Conservation (phyloP, 768 basidiomycete species). For the Psilocybe cubensis region DNA sequence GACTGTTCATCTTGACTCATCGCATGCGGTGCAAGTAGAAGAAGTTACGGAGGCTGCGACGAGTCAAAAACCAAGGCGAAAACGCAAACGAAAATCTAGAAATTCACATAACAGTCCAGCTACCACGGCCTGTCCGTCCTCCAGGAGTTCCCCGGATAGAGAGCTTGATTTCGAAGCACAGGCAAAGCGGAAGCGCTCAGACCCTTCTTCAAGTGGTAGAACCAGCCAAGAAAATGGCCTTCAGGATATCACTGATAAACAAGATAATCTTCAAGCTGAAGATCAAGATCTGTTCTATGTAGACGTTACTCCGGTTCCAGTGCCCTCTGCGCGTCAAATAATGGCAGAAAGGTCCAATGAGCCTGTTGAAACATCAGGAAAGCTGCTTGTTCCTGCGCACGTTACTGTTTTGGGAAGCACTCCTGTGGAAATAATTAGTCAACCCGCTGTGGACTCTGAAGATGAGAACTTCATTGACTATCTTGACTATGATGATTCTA, state of each 20-base stretch:
- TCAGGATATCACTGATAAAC: neutral
- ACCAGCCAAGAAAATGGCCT: neutral
- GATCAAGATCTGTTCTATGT: slow-evolving; percentile 2
- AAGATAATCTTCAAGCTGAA: neutral
- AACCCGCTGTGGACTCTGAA: slow-evolving; percentile 45
- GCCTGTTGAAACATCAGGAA: slow-evolving; percentile 15
- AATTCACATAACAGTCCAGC: neutral
- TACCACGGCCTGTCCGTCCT: neutral
- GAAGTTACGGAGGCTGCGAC: neutral
- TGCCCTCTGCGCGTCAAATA: neutral
- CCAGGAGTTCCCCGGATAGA: neutral
- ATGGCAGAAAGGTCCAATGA: neutral
- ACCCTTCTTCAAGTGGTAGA: neutral
- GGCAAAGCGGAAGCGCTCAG: neutral
- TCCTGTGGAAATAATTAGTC: slow-evolving; percentile 49
- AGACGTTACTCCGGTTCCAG: slow-evolving; percentile 4
- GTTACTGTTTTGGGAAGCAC: slow-evolving; percentile 59
- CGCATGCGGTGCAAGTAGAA: neutral
- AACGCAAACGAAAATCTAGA: neutral
- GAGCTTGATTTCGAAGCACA: neutral
- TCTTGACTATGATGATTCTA: slow-evolving; percentile 71
- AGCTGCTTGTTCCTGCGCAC: slow-evolving; percentile 69
- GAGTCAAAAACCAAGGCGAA: neutral
- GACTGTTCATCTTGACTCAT: neutral
- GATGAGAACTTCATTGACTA: slow-evolving; percentile 77